Conservation (phyloP, 371 early-diverging fungal species). For the Haplosporangium sp. region DNA sequence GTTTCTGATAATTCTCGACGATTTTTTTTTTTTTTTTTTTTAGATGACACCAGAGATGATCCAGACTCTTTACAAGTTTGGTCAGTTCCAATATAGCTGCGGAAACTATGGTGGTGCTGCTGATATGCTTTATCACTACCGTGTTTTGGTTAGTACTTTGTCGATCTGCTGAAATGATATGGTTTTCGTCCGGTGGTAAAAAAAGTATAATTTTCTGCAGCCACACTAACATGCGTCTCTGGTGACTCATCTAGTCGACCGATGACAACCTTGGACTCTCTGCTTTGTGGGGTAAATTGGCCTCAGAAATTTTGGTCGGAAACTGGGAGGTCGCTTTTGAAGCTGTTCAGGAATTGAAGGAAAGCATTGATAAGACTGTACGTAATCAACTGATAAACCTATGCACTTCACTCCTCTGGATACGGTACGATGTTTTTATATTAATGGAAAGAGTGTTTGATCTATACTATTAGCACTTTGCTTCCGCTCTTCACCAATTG, state of each 20-base stretch:
- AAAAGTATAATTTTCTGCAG: no score
- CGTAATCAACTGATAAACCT: background rate
- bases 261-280: conserved; percentile 83
- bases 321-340: conserved; percentile 94
- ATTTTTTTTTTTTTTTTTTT: background rate
- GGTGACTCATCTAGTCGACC: conserved; percentile 69
- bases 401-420: no score
- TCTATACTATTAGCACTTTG: conserved; percentile 60
- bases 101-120: conserved; percentile 93
- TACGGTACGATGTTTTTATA: no score
- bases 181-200: no score
- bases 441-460: no score
- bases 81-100: conserved; percentile 91
- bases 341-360: conserved; percentile 87
- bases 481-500: conserved; percentile 85
- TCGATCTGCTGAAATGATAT: no score
- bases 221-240: no score
- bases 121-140: conserved; percentile 93
- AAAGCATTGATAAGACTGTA: conserved; percentile 85
- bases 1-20: conserved; percentile 66
- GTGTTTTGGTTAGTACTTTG: conserved; percentile 75
- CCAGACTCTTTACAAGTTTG: conserved; percentile 84
- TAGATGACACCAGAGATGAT: conserved; percentile 90
- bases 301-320: conserved; percentile 92
- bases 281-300: conserved; percentile 96